A percentile compares a stretch with the other conserved stretches of the same genome.
Conservation (phyloP, 2,329 filamentous ascomycete species). For the Beauveria rudraprayagi region DNA sequence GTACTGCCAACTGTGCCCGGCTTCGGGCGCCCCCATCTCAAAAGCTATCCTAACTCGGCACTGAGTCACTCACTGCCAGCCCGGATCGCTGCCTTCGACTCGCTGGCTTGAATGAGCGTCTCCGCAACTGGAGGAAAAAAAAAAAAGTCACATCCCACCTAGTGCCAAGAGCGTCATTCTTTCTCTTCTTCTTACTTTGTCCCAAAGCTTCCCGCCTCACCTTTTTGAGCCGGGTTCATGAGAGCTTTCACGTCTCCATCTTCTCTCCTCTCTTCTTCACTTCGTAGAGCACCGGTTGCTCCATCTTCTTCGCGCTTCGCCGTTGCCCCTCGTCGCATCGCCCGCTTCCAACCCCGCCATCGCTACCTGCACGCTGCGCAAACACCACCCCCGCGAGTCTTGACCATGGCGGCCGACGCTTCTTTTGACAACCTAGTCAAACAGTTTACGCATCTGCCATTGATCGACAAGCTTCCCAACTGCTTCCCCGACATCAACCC, state of each 20-base stretch:
- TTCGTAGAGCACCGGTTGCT: constrained; percentile 13
- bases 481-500: constrained; percentile 13
- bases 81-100: not conserved
- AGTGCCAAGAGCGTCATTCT: not conserved
- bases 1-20: not conserved
- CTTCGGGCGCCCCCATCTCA: not conserved
- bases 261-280: constrained; percentile 8
- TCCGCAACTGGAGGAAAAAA: constrained; percentile 10
- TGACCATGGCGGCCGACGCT: constrained; percentile 11
- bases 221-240: constrained; percentile 11
- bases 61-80: not conserved
- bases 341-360: constrained; percentile 7
- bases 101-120: not conserved
- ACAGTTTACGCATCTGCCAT: constrained; percentile 10
- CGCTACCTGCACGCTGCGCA: not conserved
- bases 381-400: not conserved
- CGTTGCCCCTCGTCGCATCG: not conserved
- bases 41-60: not conserved
- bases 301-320: constrained; percentile 1
- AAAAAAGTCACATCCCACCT: constrained; percentile 7
- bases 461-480: constrained; percentile 12
- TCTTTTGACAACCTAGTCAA: constrained; percentile 11
- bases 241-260: not conserved
- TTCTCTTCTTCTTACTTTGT: not conserved
- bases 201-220: not conserved